A percentile compares a stretch with the other conserved stretches of the same genome.
Evolutionary conservation across 2,329 filamentous ascomycete genomes (phyloP).

Genomic region (Endothia cerciana): DNA sequence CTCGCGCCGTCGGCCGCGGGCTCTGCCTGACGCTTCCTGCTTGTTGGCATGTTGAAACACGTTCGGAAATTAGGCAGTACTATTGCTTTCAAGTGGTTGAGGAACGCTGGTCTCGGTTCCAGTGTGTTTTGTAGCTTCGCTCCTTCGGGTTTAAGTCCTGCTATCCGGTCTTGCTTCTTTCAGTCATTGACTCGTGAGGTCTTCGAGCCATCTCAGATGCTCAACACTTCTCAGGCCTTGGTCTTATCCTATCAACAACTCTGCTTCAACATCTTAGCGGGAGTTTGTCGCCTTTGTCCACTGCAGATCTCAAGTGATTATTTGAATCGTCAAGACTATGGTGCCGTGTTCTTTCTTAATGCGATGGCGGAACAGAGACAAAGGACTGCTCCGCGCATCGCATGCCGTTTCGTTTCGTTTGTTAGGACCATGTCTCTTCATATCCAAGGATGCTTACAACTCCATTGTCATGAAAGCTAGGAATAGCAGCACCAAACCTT

Average conservation of each 20-base stretch:
- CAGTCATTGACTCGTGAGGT: not conserved
- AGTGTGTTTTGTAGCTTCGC: not conserved
- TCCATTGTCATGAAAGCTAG: not conserved
- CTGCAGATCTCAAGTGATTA: not conserved
- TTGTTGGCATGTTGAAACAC: not conserved
- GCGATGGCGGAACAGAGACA: not conserved
- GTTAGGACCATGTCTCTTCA: too few relatives aligned
- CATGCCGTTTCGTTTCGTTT: too few relatives aligned
- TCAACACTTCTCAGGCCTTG: not conserved
- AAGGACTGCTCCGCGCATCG: not conserved
- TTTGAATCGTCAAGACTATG: not conserved
- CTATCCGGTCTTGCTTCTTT: not conserved
- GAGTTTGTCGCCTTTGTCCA: not conserved
- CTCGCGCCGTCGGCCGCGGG: not conserved
- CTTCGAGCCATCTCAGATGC: not conserved
- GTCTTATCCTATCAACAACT: not conserved
- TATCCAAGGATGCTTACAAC: too few relatives aligned
- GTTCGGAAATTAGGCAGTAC: too few relatives aligned
- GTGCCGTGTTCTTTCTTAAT: not conserved
- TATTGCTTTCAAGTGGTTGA: not conserved
- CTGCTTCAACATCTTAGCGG: not conserved
- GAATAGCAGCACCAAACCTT: not conserved
- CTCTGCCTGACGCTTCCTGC: slow-evolving; percentile 17
- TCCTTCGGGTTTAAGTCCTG: not conserved
- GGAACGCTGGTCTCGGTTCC: not conserved